Base-by-base conservation (phyloP, 495 filamentous ascomycete species). In the Penicillium subrubescens region DNA sequence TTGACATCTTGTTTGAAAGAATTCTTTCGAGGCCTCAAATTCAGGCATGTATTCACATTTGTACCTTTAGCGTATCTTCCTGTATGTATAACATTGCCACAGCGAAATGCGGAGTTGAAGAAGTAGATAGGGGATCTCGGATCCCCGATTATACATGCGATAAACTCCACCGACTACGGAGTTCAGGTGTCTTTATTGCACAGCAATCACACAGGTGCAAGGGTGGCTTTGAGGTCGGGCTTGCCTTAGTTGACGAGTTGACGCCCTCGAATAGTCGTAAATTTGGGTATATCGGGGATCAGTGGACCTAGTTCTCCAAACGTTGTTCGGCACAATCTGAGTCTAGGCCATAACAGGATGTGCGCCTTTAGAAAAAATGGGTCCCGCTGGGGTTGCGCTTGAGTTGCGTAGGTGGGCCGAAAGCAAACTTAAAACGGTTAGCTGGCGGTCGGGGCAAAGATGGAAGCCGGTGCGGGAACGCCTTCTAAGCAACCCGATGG, bases 391-490 rank as follows among this genome's bases (percentile, higher is more conserved):
- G 33, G 31, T 34, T 17, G 29, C 19, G 19, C 31, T 57, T 37
- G 54, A 57, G 33, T 56, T 21, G 53, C 23, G 44, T 50, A 50
- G 25, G 46, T 25, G 31, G 54, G 54, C 54, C 54, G 54, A 57
- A 39, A 57, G 54, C 54, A 27, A 51, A 0, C 19, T 51, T 21
- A 51, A 51, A 34, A 57, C 54, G 54, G 31, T 35, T 57, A 57
- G 54, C 54, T 57, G 54, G 54, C 12, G 54, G 54, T 10, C 54
- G 19, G 29, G 19, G 54, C 31, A 35, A 41, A 57, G 8, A 57
- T 37, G 19, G 25, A 27, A 4, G 54, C 48, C 21, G 48, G 48
- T 27, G 21, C 48, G 48, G 48, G 25, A 51, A 51, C 19, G 19
- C 19, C 48, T 51, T 51, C 48, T 51, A 51, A 51, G 48, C 48